Base-by-base conservation (phyloP, 805 yeast species). In the Schwanniomyces pseudopolymorphus region DNA sequence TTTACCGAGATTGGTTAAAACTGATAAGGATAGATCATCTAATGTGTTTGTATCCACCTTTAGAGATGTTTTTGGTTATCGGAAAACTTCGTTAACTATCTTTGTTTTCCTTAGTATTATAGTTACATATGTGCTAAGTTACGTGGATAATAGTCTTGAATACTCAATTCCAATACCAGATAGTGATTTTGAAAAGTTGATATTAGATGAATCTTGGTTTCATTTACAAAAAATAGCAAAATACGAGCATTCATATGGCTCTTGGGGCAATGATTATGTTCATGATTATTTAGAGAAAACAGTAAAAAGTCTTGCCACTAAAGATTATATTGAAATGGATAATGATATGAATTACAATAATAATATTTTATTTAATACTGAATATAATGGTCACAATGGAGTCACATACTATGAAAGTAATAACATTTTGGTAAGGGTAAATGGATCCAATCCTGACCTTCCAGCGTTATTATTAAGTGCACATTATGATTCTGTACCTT, bases 401-500 rank as follows among this genome's bases (percentile, higher is more conserved):
- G 75, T 87, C 10, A 70, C 81, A n/a, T 89, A 87, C 66, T 91
- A 80, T 59, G 96, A 91, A 63, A 81, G 92, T 44, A 81, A 87
- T 51, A 91, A 91, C 58, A 69, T 91, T n/a, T 57, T 88, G 35
- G 96, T 84, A 6, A 82, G 86, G 58, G 66, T 91, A 33, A 75
- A 81, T 56, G 97, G 97, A 21, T 60, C 71, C 11, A 69, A 85
- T 43, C 67, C 76, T 0, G 55, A 67, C 0, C 65, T 86, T 42
- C 85, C 86, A 0, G 95, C 90, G 0, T 63, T 90, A 3, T 66
- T 90, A 36, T 61, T 91, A 3, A 85, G 94, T 55, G 90, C 97
- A 4, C 97, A 91, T 67, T 91, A 72, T 57, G 97, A 90, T 67
- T 81, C 92, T 6, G 97, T 90, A 6, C 95, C 96, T 17, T 81